Percentiles rank a stretch among this genome's conserved stretches.
Conservation (phyloP, 202 grass and related monocot species). For the Panicum virgatum region DNA sequence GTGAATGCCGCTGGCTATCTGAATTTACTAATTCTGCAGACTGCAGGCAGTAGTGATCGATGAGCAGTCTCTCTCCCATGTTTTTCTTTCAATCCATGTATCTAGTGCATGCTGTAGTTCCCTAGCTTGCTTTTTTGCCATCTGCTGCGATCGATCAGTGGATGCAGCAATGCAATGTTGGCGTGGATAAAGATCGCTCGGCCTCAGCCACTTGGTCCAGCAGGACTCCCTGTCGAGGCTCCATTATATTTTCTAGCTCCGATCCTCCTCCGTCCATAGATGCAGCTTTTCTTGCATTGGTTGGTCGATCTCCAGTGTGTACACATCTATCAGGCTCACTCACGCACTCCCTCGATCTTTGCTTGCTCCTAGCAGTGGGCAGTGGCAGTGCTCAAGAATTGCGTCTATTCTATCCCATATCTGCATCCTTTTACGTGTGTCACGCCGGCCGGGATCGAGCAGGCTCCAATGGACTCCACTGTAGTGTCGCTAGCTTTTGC, state of each 20-base stretch:
- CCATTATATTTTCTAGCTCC: background rate
- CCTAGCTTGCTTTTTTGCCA: too few species aligned
- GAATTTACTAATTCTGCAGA: background rate
- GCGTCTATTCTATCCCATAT: background rate
- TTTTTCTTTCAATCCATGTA: background rate
- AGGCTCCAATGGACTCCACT: too few species aligned
- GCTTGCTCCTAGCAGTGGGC: too few species aligned
- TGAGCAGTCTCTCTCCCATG: background rate
- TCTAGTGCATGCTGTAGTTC: background rate
- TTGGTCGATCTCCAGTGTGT: too few species aligned
- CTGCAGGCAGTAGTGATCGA: too few species aligned
- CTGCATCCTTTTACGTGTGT: slow-evolving; percentile 32
- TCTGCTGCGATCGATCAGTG: slow-evolving; percentile 4
- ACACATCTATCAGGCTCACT: too few species aligned
- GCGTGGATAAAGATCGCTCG: slow-evolving; percentile 7
- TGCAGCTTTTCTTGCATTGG: background rate
- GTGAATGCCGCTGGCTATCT: background rate
- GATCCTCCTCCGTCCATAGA: slow-evolving; percentile 8
- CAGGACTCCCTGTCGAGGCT: background rate
- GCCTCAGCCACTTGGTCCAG: background rate
- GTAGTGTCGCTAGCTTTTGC: slow-evolving; percentile 33
- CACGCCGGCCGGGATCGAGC: slow-evolving; percentile 41
- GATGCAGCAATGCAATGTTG: background rate
- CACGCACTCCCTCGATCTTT: too few species aligned
- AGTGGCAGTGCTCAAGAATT: background rate